Base-by-base conservation (phyloP, 169 alveolate species). In the Plasmodium gonderi region DNA sequence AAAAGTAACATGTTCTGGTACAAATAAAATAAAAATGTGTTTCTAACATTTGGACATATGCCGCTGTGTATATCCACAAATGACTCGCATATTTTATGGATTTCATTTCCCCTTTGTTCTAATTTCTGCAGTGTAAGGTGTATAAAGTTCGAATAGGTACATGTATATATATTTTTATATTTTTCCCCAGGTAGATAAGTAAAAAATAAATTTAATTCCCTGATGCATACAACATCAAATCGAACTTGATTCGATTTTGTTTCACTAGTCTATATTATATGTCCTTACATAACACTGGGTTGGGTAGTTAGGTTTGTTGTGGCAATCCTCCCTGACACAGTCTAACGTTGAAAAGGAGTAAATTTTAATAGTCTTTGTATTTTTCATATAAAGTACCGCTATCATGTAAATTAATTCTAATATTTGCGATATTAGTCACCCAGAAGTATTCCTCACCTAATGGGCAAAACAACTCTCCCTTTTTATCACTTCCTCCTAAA, bases 241-340 rank as follows among this genome's bases (percentile, higher is more conserved):
- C n/a, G n/a, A n/a, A n/a, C n/a, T n/a, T n/a, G n/a, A n/a, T n/a
- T n/a, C n/a, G n/a, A n/a, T n/a, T n/a, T n/a, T n/a, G 1, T 12
- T 7, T 31, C 14, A 0, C 69, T n/a, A 17, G 69, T 54, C 69
- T 54, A 54, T 17, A n/a, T 74, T 26, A 6, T 20, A n/a, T 17
- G 20, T 20, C 69, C 64, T 60, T 80, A 80, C 91, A 23, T 80
- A 80, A 33, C 91, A 80, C 65, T 80, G 91, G 47, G 91, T 80
- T 60, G 91, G 91, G 38, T 65, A 42, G 47, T 6, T n/a, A 0
- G 91, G 91, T 11, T 20, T 54, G 79, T 80, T 80, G 44, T 36
- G 17, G 65, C 91, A 80, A n/a, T 1, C 23, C 20, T 80, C 78
- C 33, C 33, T 80, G 26, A n/a, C 7, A 20, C 91, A 80, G 20